Evolutionary conservation across 768 basidiomycete genomes (phyloP), one percentile per base, ranked within the genome.

Genomic region (Clavulina sp.): DNA sequence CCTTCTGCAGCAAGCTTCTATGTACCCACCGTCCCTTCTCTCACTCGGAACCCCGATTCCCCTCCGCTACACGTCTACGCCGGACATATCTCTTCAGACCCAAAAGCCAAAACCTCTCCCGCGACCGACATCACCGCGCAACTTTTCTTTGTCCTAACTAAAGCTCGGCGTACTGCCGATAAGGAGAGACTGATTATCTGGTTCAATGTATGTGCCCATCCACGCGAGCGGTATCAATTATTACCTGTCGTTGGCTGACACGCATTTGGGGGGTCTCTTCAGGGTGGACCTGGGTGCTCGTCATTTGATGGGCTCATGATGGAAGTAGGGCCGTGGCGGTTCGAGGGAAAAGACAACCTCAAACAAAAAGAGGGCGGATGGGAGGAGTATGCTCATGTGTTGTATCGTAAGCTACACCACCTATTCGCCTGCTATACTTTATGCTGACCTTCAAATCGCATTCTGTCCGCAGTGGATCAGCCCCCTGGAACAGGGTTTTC

Each of bases 301-400:
- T 89, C 86, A 1, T 96, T 97, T 62, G 93, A 97, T 59, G 93
- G 93, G 2, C 73, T 91, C 18, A 83, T 97, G 81, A 92, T 97
- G 88, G 93, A 97, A 60, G 72, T 92, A n/a, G 93, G 93, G 0
- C 92, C 93, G 3, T 93, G 88, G 77, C 75, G 75, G 57, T 66
- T 81, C 65, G 82, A 87, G 59, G 74, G 77, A 49, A 68, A 77
- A 16, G 79, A 84, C 51, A 75, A 80, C 3, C 73, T 92, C 55
- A 75, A 74, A 58, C 73, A 77, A 19, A 69, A 76, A 5, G 80
- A 88, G 56, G 89, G 91, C 26, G 91, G 91, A 5, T 97, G 93
- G 93, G 91, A 97, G 61, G 93, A 97, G 63, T 96, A 93, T 62
- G 81, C 85, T 23, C 91, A 84, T 31, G 78, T 97, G 69, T 79